phyloP scores from a whole-genome alignment of 371 early-diverging fungal genomes.

The Saksenaea oblongispora region DNA sequence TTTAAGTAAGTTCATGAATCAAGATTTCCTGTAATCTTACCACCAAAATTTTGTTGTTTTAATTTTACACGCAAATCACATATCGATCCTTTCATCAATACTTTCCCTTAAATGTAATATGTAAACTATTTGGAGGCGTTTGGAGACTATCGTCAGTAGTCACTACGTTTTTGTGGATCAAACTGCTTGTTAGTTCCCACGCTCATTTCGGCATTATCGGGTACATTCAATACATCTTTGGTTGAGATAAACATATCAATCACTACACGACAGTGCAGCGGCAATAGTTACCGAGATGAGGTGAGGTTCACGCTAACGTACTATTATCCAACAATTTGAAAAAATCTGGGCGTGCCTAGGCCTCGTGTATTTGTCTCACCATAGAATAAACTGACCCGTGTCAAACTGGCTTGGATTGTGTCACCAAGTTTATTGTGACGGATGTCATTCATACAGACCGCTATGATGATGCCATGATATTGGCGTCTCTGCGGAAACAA shows the following conservation, averaged over 20 bases:
- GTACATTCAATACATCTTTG: no score
- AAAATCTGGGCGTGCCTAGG: conserved; percentile 30
- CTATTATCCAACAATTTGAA: conserved; percentile 36
- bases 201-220: conserved; percentile 18
- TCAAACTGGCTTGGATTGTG: conserved; percentile 18
- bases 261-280: conserved; percentile 30
- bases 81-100: neutral
- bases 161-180: conserved; percentile 8
- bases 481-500: conserved; percentile 10
- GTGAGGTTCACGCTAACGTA: conserved; percentile 47
- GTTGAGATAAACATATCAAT: neutral
- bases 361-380: conserved; percentile 10
- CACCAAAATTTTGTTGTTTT: no score
- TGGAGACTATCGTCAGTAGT: neutral
- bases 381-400: conserved; percentile 18
- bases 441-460: conserved; percentile 8
- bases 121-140: neutral
- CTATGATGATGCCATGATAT: conserved; percentile 19
- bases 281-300: conserved; percentile 25
- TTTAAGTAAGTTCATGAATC: no score
- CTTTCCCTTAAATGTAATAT: neutral
- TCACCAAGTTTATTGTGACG: conserved; percentile 18
- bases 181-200: conserved; percentile 8
- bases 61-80: no score
- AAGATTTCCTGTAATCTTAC: no score